Base-by-base conservation (phyloP, 441 rosid species). In the Hura crepitans region DNA sequence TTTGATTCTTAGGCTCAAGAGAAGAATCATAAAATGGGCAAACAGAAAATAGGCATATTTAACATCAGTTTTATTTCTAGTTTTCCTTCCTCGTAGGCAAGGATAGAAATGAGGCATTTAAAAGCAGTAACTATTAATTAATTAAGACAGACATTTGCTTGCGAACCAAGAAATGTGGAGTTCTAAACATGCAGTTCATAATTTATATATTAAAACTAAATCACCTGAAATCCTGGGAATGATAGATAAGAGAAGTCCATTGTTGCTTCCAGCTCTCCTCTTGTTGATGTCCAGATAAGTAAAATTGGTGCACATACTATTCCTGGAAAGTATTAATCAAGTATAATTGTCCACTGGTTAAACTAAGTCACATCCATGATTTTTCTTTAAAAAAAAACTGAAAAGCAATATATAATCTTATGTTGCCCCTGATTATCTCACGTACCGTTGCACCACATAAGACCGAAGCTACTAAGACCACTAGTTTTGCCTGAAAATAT, bases 391-490 rank as follows among this genome's bases (percentile, higher is more conserved):
- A 54, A 54, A 25, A 8, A 65, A 47, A 57, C 15, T n/a, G 18
- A 55, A 67, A 8, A 4, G 45, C 30, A 14, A 51, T 7, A 42
- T 43, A 31, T 20, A 70, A 47, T 31, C 30, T 69, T 46, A 30
- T 46, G 54, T 46, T 18, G 37, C 33, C 23, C 55, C 63, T 54
- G 2, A 31, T 42, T 30, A 72, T 65, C 70, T 65, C 83, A 91
- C 7, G 39, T 35, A 35, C 97, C 98, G 75, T 90, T 92, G 86
- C 92, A 89, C 99, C 97, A 95, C 97, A 95, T 95, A 55, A 90
- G 92, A 61, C 97, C 97, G 81, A 95, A 95, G 78, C 97, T 95
- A 85, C 87, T 94, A 67, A 94, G 91, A 78, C 97, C 93, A 75
- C 94, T 92, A 51, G 97, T 81, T 81, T 89, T 94, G 70, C 99